Evolutionary conservation across 2,329 filamentous ascomycete genomes (phyloP).

Genomic region (Phaeosphaeria sp.): DNA sequence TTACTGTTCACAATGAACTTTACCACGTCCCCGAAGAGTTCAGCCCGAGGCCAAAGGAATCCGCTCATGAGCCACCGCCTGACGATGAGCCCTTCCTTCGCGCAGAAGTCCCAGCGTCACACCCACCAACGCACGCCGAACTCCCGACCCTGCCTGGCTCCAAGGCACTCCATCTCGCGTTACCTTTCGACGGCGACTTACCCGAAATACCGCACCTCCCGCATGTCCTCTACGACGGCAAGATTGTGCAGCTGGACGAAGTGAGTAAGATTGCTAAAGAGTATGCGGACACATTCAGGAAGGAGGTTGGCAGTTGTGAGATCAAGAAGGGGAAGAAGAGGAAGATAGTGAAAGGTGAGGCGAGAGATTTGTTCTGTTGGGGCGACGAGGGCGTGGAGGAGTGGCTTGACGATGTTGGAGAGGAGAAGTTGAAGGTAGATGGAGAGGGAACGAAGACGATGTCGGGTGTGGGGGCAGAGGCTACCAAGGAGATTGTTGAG

Average conservation of each 20-base stretch:
- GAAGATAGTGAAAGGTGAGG: constrained; percentile 47
- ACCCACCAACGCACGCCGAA: constrained; percentile 28
- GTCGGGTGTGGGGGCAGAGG: background rate
- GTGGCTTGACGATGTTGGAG: constrained; percentile 33
- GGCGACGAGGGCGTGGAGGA: constrained; percentile 44
- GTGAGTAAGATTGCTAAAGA: constrained; percentile 56
- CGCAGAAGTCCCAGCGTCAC: constrained; percentile 43
- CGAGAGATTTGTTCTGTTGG: constrained; percentile 72
- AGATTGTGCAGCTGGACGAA: constrained; percentile 48
- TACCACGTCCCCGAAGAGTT: constrained; percentile 75
- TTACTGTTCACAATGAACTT: constrained; percentile 80
- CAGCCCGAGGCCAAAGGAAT: constrained; percentile 10
- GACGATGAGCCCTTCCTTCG: constrained; percentile 46
- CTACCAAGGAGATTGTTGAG: background rate
- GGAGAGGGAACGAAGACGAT: background rate
- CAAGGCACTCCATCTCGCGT: constrained; percentile 52
- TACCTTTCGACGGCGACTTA: constrained; percentile 58
- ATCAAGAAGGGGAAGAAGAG: constrained; percentile 44
- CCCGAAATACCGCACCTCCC: constrained; percentile 61
- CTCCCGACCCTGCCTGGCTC: constrained; percentile 60
- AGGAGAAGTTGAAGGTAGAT: constrained; percentile 7
- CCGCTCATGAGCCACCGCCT: constrained; percentile 14
- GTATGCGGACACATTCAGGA: constrained; percentile 67
- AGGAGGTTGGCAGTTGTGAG: constrained; percentile 71
- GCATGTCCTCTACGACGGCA: constrained; percentile 70